Evolutionary conservation across 2,329 filamentous ascomycete genomes (phyloP), one percentile per base, ranked within the genome.

Genomic region (Lachnellula arida): DNA sequence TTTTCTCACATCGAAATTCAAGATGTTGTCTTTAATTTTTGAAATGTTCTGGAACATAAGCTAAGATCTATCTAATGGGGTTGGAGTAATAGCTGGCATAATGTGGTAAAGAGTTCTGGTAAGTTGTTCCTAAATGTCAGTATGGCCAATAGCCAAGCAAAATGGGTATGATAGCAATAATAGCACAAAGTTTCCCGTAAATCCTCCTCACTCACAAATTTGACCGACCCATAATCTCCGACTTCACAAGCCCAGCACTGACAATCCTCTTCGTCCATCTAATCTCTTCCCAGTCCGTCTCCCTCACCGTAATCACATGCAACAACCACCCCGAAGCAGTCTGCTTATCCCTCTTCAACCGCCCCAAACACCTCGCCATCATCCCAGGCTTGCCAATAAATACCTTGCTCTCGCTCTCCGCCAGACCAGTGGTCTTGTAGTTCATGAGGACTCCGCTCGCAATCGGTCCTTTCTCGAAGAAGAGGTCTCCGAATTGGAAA

Each of bases 401-500:
- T 0, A 69, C 65, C 25, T 64, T 67, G 51, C 76, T 75, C 55
- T 79, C 76, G 23, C 71, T 72, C 23, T 81, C 75, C 66, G 73
- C 78, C 2, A 81, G 65, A 11, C 66, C 61, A 3, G 71, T 69
- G 5, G 72, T 70, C 59, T 75, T 75, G 75, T 76, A 81, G 28
- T 78, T 71, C 46, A 72, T 68, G 40, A 78, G 77, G 1, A 71
- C 63, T 0, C 75, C 75, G 51, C 77, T 71, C 58, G 82, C 67
- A 53, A 79, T 81, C 0, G 84, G 85, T 5, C 78, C 78, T 11
- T 74, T 75, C 19, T 82, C 76, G 57, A 82, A 80, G 61, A 83
- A 85, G 0, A 89, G 68, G 62, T 88, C 85, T 40, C 75, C 74
- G 49, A 89, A 80, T n/a, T 81, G 76, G 59, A 89, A 87, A 54